These are phyloP conservation scores for Arthrobotrys sphaeroides DNA, from an alignment of 2,329 filamentous ascomycete genomes.

Conservation along the genomic window DNA sequence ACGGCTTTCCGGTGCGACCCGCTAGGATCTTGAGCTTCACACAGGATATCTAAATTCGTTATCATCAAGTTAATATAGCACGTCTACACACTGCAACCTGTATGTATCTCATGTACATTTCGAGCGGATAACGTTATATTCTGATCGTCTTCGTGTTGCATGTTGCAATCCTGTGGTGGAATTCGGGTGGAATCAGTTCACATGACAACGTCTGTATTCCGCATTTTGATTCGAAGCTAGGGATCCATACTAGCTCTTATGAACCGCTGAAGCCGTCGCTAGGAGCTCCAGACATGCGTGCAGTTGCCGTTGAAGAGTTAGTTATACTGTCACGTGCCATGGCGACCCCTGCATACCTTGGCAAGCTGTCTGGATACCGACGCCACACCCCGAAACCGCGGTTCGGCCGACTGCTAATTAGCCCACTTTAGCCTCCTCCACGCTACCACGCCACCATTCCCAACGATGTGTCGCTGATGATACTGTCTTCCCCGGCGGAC, in stretches of 20 bases:
- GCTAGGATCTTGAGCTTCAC: background rate
- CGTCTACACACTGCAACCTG: too few species aligned
- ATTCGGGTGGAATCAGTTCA: too few species aligned
- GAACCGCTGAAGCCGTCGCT: too few species aligned
- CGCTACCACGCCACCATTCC: slow-evolving; percentile 8
- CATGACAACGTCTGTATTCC: too few species aligned
- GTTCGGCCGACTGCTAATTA: slow-evolving; percentile 16
- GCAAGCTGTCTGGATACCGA: background rate
- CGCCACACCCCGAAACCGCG: slow-evolving; percentile 23
- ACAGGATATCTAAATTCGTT: background rate
- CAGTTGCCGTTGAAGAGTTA: too few species aligned
- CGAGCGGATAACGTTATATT: background rate
- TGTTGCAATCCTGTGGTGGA: background rate
- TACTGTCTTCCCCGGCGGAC: background rate
- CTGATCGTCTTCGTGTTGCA: background rate
- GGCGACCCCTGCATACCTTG: background rate
- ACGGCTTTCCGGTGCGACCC: background rate
- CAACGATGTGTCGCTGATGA: slow-evolving; percentile 22
- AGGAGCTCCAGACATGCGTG: too few species aligned
- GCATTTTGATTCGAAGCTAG: too few species aligned
- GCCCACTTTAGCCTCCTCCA: slow-evolving; percentile 9
- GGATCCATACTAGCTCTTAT: too few species aligned
- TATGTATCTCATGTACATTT: too few species aligned
- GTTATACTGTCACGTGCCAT: background rate
- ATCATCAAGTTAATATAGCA: background rate